Percentiles rank a stretch among this genome's conserved stretches.
These are phyloP conservation scores for Globisporangium camurandrum DNA, from an alignment of 352 stramenopile genomes.

Conservation along the genomic window DNA sequence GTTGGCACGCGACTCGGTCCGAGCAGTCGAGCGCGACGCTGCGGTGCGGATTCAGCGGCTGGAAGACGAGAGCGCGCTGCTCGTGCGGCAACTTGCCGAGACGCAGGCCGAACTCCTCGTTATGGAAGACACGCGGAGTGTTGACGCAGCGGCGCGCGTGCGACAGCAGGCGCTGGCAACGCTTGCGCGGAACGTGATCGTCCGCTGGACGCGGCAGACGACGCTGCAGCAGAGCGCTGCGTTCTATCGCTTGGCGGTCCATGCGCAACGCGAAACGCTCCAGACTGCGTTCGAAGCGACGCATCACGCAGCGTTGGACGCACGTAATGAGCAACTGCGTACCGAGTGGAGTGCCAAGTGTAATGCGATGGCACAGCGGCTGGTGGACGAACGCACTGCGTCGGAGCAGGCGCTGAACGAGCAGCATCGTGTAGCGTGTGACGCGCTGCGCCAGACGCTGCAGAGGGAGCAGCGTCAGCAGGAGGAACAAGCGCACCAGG, in stretches of 20 bases:
- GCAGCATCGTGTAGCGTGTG: no score
- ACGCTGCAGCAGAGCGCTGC: conserved; percentile 16
- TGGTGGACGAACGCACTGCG: conserved; percentile 40
- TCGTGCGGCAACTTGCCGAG: conserved; percentile 46
- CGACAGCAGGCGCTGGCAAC: conserved; percentile 20
- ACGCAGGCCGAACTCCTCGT: conserved; percentile 52
- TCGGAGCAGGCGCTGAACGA: conserved; percentile 27
- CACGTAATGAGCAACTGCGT: conserved; percentile 34
- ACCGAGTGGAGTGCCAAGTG: conserved; percentile 50
- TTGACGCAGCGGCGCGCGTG: conserved; percentile 17
- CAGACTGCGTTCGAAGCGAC: conserved; percentile 4
- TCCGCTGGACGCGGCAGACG: conserved; percentile 13
- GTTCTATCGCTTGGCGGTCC: conserved; percentile 14
- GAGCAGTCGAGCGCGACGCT: conserved; percentile 62
- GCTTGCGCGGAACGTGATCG: conserved; percentile 19
- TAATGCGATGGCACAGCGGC: conserved; percentile 42
- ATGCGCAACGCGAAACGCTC: neutral
- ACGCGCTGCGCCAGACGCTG: no score
- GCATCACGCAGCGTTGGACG: conserved; percentile 18
- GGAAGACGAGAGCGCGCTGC: conserved; percentile 37
- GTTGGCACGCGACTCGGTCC: conserved; percentile 51
- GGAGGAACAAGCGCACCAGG: no score
- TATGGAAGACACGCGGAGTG: conserved; percentile 33
- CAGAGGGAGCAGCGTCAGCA: no score
- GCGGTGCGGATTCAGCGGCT: conserved; percentile 36